A percentile compares a stretch with the other conserved stretches of the same genome.
phyloP scores from a whole-genome alignment of 768 basidiomycete genomes.

The Imleria badia region DNA sequence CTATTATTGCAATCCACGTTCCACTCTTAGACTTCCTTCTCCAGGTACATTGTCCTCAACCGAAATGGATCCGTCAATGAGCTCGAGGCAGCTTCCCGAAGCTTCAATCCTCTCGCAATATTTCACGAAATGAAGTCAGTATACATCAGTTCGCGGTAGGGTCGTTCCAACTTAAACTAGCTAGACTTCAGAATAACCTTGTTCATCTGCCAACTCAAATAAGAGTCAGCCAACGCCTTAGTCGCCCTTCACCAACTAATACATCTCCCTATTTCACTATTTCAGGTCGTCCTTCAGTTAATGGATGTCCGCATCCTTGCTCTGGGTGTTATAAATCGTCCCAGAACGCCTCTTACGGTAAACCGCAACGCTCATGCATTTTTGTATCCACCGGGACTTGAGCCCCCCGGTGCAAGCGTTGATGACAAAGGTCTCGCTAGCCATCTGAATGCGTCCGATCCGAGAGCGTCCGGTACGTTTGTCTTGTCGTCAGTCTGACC shows the following conservation, averaged over 20 bases:
- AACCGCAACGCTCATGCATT: constrained; percentile 70
- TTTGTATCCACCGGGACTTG: constrained; percentile 68
- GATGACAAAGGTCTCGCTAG: not conserved
- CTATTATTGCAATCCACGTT: not conserved
- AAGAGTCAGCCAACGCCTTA: constrained; percentile 45
- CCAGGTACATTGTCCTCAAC: constrained; percentile 72
- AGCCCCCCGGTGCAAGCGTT: constrained; percentile 21
- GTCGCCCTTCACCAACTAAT: constrained; percentile 5
- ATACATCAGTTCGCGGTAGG: not conserved
- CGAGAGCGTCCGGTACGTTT: constrained; percentile 1
- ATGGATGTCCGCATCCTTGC: constrained; percentile 72
- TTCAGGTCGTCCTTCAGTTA: constrained; percentile 66
- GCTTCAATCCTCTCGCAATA: constrained; percentile 62
- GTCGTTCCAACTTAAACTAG: constrained; percentile 3
- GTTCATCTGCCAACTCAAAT: constrained; percentile 65
- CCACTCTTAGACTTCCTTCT: not conserved
- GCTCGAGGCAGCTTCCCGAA: constrained; percentile 64
- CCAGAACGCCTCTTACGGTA: constrained; percentile 52
- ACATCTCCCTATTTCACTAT: constrained; percentile 25
- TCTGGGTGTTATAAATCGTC: constrained; percentile 62
- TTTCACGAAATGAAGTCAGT: constrained; percentile 77
- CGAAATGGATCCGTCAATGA: constrained; percentile 75
- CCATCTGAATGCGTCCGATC: constrained; percentile 2
- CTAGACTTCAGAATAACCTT: constrained; percentile 66
- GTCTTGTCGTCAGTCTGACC: not conserved